These are phyloP conservation scores for Amanita rubescens DNA, from an alignment of 768 basidiomycete species.

Conservation along the genomic window DNA sequence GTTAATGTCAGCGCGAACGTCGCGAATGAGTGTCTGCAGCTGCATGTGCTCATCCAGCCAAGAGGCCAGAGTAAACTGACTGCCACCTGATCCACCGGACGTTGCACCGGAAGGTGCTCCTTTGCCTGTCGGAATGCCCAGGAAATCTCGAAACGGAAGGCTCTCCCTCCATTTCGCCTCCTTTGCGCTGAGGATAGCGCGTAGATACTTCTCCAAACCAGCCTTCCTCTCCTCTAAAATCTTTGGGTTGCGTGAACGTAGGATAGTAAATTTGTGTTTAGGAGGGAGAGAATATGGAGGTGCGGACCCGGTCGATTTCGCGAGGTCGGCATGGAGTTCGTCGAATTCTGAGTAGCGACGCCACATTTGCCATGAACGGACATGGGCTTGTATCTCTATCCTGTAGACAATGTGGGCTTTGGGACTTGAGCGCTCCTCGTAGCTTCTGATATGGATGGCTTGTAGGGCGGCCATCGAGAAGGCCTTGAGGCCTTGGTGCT, in stretches of 20 bases:
- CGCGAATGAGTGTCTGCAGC: constrained; percentile 67
- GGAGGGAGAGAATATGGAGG: constrained; percentile 80
- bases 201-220: constrained; percentile 78
- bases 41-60: constrained; percentile 91
- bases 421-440: constrained; percentile 61
- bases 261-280: constrained; percentile 71
- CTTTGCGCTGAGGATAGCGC: constrained; percentile 75
- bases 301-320: constrained; percentile 67
- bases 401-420: constrained; percentile 78
- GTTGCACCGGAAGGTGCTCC: constrained; percentile 22
- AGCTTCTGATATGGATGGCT: constrained; percentile 60
- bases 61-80: constrained; percentile 62
- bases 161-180: constrained; percentile 79
- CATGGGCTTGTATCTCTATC: constrained; percentile 80
- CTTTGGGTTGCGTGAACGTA: constrained; percentile 51
- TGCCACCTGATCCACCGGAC: constrained; percentile 20
- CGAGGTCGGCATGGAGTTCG: constrained; percentile 76
- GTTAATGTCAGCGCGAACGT: constrained; percentile 81
- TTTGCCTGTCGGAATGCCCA: constrained; percentile 70
- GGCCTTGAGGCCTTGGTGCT: neutral
- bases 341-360: constrained; percentile 93
- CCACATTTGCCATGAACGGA: constrained; percentile 92
- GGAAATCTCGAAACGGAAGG: constrained; percentile 78
- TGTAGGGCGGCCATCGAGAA: constrained; percentile 62
- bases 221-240: constrained; percentile 70